Percentiles rank a stretch among this genome's conserved stretches.
Evolutionary conservation across 129 eudicot species (phyloP).

Genomic region (Artemisia argyi): DNA sequence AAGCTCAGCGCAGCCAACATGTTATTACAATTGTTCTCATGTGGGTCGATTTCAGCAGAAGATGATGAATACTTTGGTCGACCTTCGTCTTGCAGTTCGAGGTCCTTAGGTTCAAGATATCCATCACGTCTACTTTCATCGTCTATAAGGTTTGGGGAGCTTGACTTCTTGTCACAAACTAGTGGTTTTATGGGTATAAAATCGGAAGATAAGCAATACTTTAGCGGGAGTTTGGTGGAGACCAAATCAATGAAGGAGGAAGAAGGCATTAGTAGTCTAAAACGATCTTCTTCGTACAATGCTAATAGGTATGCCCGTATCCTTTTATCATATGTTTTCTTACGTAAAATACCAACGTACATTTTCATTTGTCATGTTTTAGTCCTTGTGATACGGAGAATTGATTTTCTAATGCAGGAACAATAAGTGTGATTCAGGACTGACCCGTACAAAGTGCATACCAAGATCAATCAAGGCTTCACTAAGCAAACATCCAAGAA

Average conservation of each 20-base stretch:
- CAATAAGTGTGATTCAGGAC: slow-evolving; percentile 36
- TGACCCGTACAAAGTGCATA: slow-evolving; percentile 48
- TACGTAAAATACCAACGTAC: too few relatives aligned
- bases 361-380: too few relatives aligned
- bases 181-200: background rate
- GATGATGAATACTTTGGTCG: slow-evolving; percentile 68
- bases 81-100: slow-evolving; percentile 57
- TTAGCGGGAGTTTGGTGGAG: slow-evolving; percentile 22
- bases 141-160: slow-evolving; percentile 57
- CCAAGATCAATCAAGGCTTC: slow-evolving; percentile 11
- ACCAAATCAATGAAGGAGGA: slow-evolving; percentile 40
- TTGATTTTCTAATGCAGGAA: slow-evolving; percentile 35
- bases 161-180: slow-evolving; percentile 56
- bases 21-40: slow-evolving; percentile 71
- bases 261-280: slow-evolving; percentile 44
- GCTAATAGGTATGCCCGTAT: slow-evolving; percentile 53
- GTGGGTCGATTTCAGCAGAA: slow-evolving; percentile 72
- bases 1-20: slow-evolving; percentile 60
- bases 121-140: slow-evolving; percentile 64
- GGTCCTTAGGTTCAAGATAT: slow-evolving; percentile 50
- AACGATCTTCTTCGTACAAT: slow-evolving; percentile 63
- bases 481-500: slow-evolving; percentile 1
- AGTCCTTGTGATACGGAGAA: background rate
- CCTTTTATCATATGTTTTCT: too few relatives aligned
- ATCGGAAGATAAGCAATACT: slow-evolving; percentile 50